Conservation (phyloP, 2,329 filamentous ascomycete species). For the Anthostomella pinea region DNA sequence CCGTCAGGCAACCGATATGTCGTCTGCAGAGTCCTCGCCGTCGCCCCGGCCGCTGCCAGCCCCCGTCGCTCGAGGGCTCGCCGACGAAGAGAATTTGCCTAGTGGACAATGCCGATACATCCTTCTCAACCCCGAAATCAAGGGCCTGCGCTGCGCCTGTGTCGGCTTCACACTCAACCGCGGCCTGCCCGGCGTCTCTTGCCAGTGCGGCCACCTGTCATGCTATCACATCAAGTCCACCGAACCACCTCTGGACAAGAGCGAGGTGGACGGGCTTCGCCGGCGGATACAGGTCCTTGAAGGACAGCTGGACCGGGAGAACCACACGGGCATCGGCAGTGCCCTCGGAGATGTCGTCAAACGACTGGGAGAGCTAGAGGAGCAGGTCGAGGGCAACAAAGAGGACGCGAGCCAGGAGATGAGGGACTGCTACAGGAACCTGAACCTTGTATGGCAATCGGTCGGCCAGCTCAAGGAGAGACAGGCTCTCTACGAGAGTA, state of each 20-base stretch:
- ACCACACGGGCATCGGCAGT: slow-evolving; percentile 36
- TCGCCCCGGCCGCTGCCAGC: slow-evolving; percentile 26
- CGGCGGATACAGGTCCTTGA: slow-evolving; percentile 45
- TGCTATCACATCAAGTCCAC: slow-evolving; percentile 55
- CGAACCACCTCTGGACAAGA: slow-evolving; percentile 41
- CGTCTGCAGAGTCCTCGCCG: slow-evolving; percentile 27
- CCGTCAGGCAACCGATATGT: slow-evolving; percentile 17
- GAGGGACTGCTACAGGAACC: slow-evolving; percentile 53
- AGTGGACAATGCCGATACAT: slow-evolving; percentile 60
- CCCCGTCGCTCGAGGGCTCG: slow-evolving; percentile 10
- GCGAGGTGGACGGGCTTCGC: slow-evolving; percentile 48
- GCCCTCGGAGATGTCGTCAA: slow-evolving; percentile 33
- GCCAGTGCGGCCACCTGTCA: slow-evolving; percentile 58
- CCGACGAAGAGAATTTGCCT: slow-evolving; percentile 49
- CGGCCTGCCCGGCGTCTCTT: slow-evolving; percentile 51
- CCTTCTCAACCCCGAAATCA: slow-evolving; percentile 53
- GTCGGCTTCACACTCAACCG: slow-evolving; percentile 55
- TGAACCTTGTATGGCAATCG: slow-evolving; percentile 52
- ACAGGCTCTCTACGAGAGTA: slow-evolving; percentile 36
- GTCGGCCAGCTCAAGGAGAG: slow-evolving; percentile 44
- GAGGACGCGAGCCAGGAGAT: slow-evolving; percentile 52
- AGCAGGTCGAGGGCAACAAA: slow-evolving; percentile 50
- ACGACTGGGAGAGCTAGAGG: slow-evolving; percentile 51
- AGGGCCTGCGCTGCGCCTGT: slow-evolving; percentile 57
- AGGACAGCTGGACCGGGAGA: slow-evolving; percentile 39